A percentile compares a stretch with the other conserved stretches of the same genome.
Conservation (phyloP, 306 rosid genomes). For the Erythrophleum fordii region DNA sequence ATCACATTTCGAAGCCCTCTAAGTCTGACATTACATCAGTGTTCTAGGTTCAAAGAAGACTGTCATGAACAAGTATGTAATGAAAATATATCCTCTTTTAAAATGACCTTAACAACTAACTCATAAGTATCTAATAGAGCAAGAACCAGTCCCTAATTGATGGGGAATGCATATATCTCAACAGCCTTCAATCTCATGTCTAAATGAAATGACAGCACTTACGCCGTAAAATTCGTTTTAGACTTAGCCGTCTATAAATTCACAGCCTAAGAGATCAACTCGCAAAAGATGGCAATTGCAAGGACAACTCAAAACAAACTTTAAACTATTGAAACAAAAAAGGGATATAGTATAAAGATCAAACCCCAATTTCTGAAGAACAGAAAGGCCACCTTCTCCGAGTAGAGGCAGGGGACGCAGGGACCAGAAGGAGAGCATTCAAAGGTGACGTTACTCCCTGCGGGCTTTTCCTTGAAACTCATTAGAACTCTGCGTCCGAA, state of each 20-base stretch:
- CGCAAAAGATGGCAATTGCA: neutral
- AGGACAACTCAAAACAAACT: neutral
- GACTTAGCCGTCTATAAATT: neutral
- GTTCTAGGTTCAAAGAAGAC: neutral
- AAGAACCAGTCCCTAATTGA: constrained; percentile 22
- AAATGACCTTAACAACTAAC: constrained; percentile 25
- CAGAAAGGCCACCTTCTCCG: constrained; percentile 70
- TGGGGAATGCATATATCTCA: constrained; percentile 12
- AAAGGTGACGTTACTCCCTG: constrained; percentile 72
- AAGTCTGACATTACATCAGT: constrained; percentile 20
- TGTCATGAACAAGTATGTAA: constrained; percentile 16
- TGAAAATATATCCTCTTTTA: constrained; percentile 3
- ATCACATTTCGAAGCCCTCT: constrained; percentile 10
- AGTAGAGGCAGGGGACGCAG: constrained; percentile 82
- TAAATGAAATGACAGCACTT: constrained; percentile 11
- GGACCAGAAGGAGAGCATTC: constrained; percentile 97
- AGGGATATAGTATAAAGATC: neutral
- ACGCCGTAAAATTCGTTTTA: neutral
- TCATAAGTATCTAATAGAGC: constrained; percentile 19
- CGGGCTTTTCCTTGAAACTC: constrained; percentile 71
- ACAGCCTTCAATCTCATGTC: constrained; percentile 21
- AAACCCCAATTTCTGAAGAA: neutral
- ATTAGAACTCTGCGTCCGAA: constrained; percentile 64
- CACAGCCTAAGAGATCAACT: neutral
- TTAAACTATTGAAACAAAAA: neutral